Percentiles rank a stretch among this genome's conserved stretches.
Evolutionary conservation across 495 filamentous ascomycete genomes (phyloP).

Genomic region (Cercophora sp.): DNA sequence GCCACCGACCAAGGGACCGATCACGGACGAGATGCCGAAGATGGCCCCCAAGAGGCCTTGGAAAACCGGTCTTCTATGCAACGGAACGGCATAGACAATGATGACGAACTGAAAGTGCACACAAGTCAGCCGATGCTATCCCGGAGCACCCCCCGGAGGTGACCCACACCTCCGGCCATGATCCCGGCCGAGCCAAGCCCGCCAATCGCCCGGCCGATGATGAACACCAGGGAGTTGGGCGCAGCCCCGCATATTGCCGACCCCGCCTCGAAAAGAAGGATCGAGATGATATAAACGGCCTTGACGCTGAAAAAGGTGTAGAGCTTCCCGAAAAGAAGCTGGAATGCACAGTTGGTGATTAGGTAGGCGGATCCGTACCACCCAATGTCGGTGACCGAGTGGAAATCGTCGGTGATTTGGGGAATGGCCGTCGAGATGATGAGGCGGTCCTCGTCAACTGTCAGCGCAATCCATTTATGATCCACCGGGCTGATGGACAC

Average conservation of each 20-base stretch:
- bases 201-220: slow-evolving; percentile 53
- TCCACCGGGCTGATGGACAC: too few relatives aligned
- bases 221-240: slow-evolving; percentile 48
- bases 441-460: slow-evolving; percentile 28
- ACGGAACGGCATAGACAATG: slow-evolving; percentile 43
- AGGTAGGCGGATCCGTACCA: slow-evolving; percentile 56
- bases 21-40: slow-evolving; percentile 63
- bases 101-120: slow-evolving; percentile 32
- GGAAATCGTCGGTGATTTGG: slow-evolving; percentile 46
- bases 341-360: slow-evolving; percentile 39
- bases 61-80: slow-evolving; percentile 44
- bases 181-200: slow-evolving; percentile 45
- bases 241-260: slow-evolving; percentile 55
- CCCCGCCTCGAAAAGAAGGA: slow-evolving; percentile 49
- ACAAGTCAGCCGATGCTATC: not conserved
- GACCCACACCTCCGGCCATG: slow-evolving; percentile 30
- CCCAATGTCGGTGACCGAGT: slow-evolving; percentile 46
- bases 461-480: too few relatives aligned
- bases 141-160: slow-evolving; percentile 32
- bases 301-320: slow-evolving; percentile 46
- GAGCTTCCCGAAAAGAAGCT: slow-evolving; percentile 49
- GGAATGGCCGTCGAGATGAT: slow-evolving; percentile 50
- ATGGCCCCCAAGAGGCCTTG: slow-evolving; percentile 42
- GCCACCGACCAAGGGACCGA: slow-evolving; percentile 60
- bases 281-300: slow-evolving; percentile 35